Percentiles rank a stretch among this genome's conserved stretches.
These are phyloP conservation scores for Blastobotrys attinorum DNA, from an alignment of 805 yeast genomes.

Conservation along the genomic window DNA sequence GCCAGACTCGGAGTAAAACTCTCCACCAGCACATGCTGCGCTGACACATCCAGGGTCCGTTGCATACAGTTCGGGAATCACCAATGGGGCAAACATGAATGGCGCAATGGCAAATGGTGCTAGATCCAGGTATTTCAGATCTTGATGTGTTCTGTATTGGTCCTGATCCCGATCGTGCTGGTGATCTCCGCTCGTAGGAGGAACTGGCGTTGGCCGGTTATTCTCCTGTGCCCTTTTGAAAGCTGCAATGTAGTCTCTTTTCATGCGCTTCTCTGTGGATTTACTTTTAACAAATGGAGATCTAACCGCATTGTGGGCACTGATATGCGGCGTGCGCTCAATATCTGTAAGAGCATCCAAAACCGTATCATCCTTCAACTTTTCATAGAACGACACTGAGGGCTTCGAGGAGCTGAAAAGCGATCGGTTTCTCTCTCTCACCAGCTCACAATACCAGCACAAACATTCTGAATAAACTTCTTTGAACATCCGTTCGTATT, in stretches of 20 bases:
- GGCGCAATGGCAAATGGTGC: background rate
- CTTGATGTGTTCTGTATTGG: background rate
- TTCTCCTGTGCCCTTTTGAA: background rate
- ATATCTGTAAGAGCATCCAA: conserved; percentile 1
- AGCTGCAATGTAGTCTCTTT: background rate
- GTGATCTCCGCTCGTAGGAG: no score
- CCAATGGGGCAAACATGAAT: background rate
- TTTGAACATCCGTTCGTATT: conserved; percentile 5
- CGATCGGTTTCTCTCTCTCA: conserved; percentile 7
- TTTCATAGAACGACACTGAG: background rate
- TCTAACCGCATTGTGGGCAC: conserved; percentile 11
- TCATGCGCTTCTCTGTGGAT: background rate
- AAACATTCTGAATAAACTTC: conserved; percentile 13
- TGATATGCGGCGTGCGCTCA: conserved; percentile 6
- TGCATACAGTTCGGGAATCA: background rate
- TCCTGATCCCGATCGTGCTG: background rate
- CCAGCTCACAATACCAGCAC: conserved; percentile 14
- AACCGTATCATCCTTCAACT: background rate
- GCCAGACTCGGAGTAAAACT: background rate
- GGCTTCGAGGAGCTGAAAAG: background rate
- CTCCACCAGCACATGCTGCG: background rate
- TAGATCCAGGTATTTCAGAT: background rate
- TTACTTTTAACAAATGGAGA: background rate
- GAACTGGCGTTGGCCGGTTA: background rate
- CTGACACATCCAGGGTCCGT: background rate